Evolutionary conservation across 345 rosid species (phyloP), one percentile per base, ranked within the genome.

Genomic region (Citrus medica): DNA sequence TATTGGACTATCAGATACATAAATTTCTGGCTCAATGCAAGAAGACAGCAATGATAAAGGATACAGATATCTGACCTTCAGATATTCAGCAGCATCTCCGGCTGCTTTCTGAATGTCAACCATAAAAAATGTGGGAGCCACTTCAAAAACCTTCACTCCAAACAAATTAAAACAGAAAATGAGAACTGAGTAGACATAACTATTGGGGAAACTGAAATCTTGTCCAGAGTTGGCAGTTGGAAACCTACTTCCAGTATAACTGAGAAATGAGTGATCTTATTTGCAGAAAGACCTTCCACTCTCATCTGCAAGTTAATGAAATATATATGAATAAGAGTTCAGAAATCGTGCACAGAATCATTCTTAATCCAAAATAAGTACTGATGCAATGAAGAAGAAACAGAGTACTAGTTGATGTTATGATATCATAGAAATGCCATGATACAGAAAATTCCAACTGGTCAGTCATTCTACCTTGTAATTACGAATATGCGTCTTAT

Each of bases 401-500:
- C 28, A 62, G 30, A 55, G 48, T 51, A 61, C 14, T 35, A 16
- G 68, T 38, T 61, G 42, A 30, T 58, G 7, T 74, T 17, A 9
- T 25, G 55, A 25, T 74, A 74, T 17, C 27, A 37, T 13, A 27
- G 51, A 60, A 40, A 61, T 38, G 14, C 22, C 12, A 13, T 21
- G 42, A 66, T 9, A 38, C 10, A 12, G 48, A 32, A 75, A 30
- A 64, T 46, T 27, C 30, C 61, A 30, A 64, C 33, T 48, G 14
- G 21, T 51, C 63, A 17, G 48, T 17, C 48, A 17, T 22, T 87
- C 83, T 77, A 93, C 99, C 94, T 93, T 93, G 83, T 88, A 95
- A 75, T 95, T 95, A 37, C 98, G 97, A 76, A 95, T 95, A 68
- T 95, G 99, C 0, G 99, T 95, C 86, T 95, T 93, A 76, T 86